Base-by-base conservation (phyloP, 768 basidiomycete genomes). In the Xerocomellus dryophilus region DNA sequence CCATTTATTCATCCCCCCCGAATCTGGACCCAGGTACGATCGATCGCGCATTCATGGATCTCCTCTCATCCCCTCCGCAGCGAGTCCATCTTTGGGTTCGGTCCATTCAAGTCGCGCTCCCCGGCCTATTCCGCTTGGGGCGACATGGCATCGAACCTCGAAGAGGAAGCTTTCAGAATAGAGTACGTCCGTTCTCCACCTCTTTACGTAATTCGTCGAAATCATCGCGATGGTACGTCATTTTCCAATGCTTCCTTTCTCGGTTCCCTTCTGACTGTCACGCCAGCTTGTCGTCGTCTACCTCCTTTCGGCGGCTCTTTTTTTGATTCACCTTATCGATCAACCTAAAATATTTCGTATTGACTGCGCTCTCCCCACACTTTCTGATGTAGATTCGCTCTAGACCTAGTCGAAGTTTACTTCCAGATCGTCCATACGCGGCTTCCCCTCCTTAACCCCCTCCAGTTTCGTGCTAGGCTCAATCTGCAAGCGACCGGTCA, bases 391-490 rank as follows among this genome's bases (percentile, higher is more conserved):
- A 97, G 94, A 72, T 90, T 98, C 65, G 88, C 93, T 3, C 82
- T 88, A 48, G 93, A 98, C 73, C 85, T 97, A 49, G 85, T 96
- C 65, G 93, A 97, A 72, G 92, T 95, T 42, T 98, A 87, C 74
- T 95, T 96, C 69, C 91, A 95, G 70, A 90, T 90, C 56, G 88
- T 91, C 38, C 93, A 95, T 71, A 87, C 89, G 23, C 85, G 94
- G 51, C 78, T 91, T 53, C 93, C 94, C 46, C 81, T 94, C 47
- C 83, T 95, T 69, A 90, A 93, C 73, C 90, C 91, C 53, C 74
- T 80, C 23, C 83, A 86, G 61, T 92, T 95, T 70, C 88, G 90
- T 53, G 78, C 78, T 40, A 85, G 86, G 17, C 79, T 94, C 51
- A 78, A 81, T 57, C 63, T 83, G 3, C 71, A 69, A 18, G 56